Percentiles rank a stretch among this genome's conserved stretches.
These are phyloP conservation scores for Metschnikowia drakensbergensis DNA, from an alignment of 805 yeast genomes.

Conservation along the genomic window DNA sequence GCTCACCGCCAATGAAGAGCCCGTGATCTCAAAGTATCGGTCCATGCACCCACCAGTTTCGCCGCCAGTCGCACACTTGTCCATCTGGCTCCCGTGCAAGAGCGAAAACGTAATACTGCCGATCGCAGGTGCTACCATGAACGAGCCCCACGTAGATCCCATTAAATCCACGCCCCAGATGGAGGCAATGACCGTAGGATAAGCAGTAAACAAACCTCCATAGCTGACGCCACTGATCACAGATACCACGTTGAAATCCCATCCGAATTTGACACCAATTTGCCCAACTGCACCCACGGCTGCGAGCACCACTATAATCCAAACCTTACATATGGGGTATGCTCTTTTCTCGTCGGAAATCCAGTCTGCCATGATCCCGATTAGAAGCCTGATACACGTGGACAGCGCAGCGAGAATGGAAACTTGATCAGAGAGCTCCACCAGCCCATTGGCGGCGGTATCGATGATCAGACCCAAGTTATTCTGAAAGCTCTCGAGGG, in stretches of 20 bases:
- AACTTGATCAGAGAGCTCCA: constrained; percentile 46
- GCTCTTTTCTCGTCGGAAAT: constrained; percentile 31
- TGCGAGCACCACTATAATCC: constrained; percentile 28
- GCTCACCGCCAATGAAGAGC: constrained; percentile 24
- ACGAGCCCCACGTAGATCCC: constrained; percentile 91
- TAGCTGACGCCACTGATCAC: constrained; percentile 64
- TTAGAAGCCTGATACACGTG: constrained; percentile 60
- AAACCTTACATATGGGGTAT: constrained; percentile 30
- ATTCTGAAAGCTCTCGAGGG: constrained; percentile 78
- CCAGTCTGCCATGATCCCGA: constrained; percentile 69
- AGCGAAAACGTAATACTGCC: constrained; percentile 71
- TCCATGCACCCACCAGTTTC: constrained; percentile 21
- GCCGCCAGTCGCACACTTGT: constrained; percentile 30
- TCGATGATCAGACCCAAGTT: constrained; percentile 74
- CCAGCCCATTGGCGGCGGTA: constrained; percentile 25
- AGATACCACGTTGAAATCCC: constrained; percentile 30
- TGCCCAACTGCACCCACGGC: constrained; percentile 34
- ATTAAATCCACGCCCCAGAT: constrained; percentile 86
- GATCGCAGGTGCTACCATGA: constrained; percentile 83
- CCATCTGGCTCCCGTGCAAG: constrained; percentile 63
- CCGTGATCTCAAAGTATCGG: constrained; percentile 27
- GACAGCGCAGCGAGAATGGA: constrained; percentile 62
- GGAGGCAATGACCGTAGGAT: constrained; percentile 77
- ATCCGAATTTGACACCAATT: constrained; percentile 8
- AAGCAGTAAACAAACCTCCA: constrained; percentile 82